Evolutionary conservation across 768 basidiomycete genomes (phyloP).

Genomic region (Leccinum truebloodii): DNA sequence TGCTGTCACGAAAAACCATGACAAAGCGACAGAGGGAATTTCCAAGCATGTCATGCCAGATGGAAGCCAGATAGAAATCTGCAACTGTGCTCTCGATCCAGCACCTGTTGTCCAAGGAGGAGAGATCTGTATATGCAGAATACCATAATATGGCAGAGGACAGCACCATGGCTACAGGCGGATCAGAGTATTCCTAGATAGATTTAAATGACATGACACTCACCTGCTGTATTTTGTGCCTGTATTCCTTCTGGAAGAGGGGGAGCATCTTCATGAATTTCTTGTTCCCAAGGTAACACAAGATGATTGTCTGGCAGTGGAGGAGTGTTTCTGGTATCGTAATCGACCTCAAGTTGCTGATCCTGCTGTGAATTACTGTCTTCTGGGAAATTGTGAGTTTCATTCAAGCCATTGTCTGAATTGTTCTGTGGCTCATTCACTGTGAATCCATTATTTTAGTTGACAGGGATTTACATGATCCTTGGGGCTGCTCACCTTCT

Average conservation of each 20-base stretch:
- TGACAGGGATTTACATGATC: too few relatives aligned
- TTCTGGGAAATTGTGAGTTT: too few relatives aligned
- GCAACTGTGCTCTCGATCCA: slow-evolving; percentile 3
- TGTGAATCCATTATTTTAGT: too few relatives aligned
- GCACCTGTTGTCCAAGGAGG: neutral
- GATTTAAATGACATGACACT: neutral
- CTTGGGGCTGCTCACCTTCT: too few relatives aligned
- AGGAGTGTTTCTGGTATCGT: too few relatives aligned
- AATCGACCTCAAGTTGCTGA: too few relatives aligned
- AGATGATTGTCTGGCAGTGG: too few relatives aligned
- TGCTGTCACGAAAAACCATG: neutral
- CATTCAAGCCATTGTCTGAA: too few relatives aligned
- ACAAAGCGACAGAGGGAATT: neutral
- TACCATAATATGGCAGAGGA: neutral
- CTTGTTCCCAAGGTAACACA: too few relatives aligned
- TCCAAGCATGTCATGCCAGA: slow-evolving; percentile 1
- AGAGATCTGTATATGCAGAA: neutral
- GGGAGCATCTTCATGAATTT: too few relatives aligned
- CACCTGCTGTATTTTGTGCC: neutral
- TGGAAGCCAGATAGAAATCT: slow-evolving; percentile 4
- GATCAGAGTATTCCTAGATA: neutral
- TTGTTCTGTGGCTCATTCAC: too few relatives aligned
- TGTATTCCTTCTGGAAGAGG: neutral
- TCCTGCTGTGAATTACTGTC: too few relatives aligned
- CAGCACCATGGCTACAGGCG: neutral